phyloP scores from a whole-genome alignment of 176 grass and related monocot species.

The Pontederia paniculata region DNA sequence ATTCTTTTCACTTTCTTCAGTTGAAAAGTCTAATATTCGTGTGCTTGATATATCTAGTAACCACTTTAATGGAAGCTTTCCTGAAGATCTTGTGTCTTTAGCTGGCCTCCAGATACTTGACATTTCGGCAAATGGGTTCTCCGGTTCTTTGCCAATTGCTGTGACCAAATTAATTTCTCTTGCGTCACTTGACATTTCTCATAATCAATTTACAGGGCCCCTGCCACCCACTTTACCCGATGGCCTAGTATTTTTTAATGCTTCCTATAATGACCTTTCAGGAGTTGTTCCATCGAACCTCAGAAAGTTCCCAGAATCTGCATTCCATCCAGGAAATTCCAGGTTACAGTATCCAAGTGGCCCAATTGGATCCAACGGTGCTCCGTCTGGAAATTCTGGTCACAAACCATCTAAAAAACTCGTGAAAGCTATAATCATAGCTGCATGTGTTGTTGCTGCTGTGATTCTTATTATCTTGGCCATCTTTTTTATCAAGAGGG shows the following conservation, averaged over 20 bases:
- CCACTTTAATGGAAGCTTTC: slow-evolving; percentile 38
- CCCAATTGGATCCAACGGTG: slow-evolving; percentile 23
- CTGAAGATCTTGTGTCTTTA: slow-evolving; percentile 40
- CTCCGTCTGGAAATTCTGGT: background rate
- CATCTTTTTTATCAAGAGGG: slow-evolving; percentile 58
- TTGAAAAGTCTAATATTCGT: slow-evolving; percentile 42
- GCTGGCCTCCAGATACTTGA: slow-evolving; percentile 40
- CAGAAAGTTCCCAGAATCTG: slow-evolving; percentile 76
- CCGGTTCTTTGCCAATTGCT: slow-evolving; percentile 47
- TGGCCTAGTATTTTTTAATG: slow-evolving; percentile 47
- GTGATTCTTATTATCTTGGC: slow-evolving; percentile 57
- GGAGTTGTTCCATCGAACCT: slow-evolving; percentile 64
- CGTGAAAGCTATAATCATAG: slow-evolving; percentile 15
- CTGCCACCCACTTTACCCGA: slow-evolving; percentile 73
- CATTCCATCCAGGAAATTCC: slow-evolving; percentile 87
- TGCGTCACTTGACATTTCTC: slow-evolving; percentile 57
- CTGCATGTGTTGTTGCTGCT: slow-evolving; percentile 45
- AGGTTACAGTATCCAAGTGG: slow-evolving; percentile 48
- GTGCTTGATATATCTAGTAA: slow-evolving; percentile 90
- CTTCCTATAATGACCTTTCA: slow-evolving; percentile 71
- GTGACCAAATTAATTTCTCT: slow-evolving; percentile 55
- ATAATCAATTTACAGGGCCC: slow-evolving; percentile 51
- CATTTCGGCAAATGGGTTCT: slow-evolving; percentile 52
- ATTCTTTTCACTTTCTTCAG: slow-evolving; percentile 4
- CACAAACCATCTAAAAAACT: background rate